Conservation (phyloP, 768 basidiomycete genomes). For the Mycena belliarum region DNA sequence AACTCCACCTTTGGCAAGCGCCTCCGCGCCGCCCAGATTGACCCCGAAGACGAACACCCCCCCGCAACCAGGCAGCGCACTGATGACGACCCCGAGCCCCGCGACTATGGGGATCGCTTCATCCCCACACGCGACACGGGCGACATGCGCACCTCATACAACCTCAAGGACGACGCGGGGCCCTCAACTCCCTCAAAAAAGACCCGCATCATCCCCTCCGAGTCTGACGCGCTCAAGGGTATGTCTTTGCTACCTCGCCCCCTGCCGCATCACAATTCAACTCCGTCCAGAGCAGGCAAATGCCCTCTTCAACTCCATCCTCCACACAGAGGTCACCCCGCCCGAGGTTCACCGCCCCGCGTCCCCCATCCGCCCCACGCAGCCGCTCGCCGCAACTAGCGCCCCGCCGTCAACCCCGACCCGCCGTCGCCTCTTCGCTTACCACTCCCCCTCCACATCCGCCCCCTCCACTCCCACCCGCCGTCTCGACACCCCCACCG, state of each 20-base stretch:
- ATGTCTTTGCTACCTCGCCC: conserved; percentile 22
- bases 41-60: conserved; percentile 56
- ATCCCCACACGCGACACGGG: conserved; percentile 65
- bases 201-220: conserved; percentile 62
- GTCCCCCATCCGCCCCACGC: conserved; percentile 57
- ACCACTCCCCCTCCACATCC: conserved; percentile 62
- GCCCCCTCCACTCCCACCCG: conserved; percentile 49
- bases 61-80: conserved; percentile 53
- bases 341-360: conserved; percentile 61
- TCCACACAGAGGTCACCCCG: conserved; percentile 79
- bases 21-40: conserved; percentile 69
- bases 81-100: conserved; percentile 34
- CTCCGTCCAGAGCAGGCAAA: conserved; percentile 73
- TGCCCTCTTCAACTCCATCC: conserved; percentile 73
- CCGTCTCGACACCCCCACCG: conserved; percentile 78
- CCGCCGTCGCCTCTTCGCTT: conserved; percentile 66
- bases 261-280: not conserved
- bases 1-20: conserved; percentile 86
- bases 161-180: conserved; percentile 59
- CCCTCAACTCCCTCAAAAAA: conserved; percentile 62
- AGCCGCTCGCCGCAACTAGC: conserved; percentile 40
- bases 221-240: conserved; percentile 80
- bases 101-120: conserved; percentile 65
- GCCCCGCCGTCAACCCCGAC: conserved; percentile 52
- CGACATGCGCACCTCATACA: conserved; percentile 67